Percentiles rank a stretch among this genome's conserved stretches.
phyloP scores from a whole-genome alignment of 768 basidiomycete species.

The Amanita thiersii region DNA sequence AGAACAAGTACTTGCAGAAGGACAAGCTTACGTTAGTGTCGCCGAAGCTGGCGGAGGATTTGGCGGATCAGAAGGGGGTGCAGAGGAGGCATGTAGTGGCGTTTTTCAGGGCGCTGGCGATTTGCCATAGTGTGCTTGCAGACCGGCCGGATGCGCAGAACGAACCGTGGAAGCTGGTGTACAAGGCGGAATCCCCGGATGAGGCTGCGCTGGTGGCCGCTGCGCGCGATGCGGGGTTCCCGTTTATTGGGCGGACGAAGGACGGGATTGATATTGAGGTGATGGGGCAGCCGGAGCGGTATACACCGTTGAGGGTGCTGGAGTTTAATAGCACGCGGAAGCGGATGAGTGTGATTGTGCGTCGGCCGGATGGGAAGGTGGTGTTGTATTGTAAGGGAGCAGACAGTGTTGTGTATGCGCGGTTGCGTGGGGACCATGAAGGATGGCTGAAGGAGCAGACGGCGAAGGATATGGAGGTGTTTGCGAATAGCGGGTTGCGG shows the following conservation, averaged over 20 bases:
- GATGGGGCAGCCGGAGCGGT: slow-evolving; percentile 80
- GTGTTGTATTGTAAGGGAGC: slow-evolving; percentile 95
- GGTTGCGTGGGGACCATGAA: slow-evolving; percentile 74
- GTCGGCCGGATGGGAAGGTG: slow-evolving; percentile 75
- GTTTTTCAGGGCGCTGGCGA: slow-evolving; percentile 92
- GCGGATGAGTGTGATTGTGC: slow-evolving; percentile 89
- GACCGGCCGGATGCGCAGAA: slow-evolving; percentile 60
- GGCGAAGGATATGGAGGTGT: slow-evolving; percentile 80
- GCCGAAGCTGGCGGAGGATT: slow-evolving; percentile 73
- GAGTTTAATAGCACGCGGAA: slow-evolving; percentile 95
- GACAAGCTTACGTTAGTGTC: slow-evolving; percentile 85
- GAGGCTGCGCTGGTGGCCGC: slow-evolving; percentile 91
- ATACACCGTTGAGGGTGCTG: slow-evolving; percentile 69
- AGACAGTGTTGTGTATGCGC: slow-evolving; percentile 88
- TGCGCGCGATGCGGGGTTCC: slow-evolving; percentile 89
- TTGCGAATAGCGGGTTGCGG: slow-evolving; percentile 87
- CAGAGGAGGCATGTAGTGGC: slow-evolving; percentile 64
- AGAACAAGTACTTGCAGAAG: slow-evolving; percentile 77
- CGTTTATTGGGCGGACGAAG: slow-evolving; percentile 72
- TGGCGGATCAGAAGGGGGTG: slow-evolving; percentile 49
- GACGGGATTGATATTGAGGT: slow-evolving; percentile 83
- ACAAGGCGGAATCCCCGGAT: slow-evolving; percentile 96
- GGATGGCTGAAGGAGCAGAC: slow-evolving; percentile 67
- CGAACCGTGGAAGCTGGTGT: slow-evolving; percentile 61
- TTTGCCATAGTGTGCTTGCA: slow-evolving; percentile 89